Evolutionary conservation across 495 filamentous ascomycete genomes (phyloP), one percentile per base, ranked within the genome.

Genomic region (Corynascus novoguineensis): DNA sequence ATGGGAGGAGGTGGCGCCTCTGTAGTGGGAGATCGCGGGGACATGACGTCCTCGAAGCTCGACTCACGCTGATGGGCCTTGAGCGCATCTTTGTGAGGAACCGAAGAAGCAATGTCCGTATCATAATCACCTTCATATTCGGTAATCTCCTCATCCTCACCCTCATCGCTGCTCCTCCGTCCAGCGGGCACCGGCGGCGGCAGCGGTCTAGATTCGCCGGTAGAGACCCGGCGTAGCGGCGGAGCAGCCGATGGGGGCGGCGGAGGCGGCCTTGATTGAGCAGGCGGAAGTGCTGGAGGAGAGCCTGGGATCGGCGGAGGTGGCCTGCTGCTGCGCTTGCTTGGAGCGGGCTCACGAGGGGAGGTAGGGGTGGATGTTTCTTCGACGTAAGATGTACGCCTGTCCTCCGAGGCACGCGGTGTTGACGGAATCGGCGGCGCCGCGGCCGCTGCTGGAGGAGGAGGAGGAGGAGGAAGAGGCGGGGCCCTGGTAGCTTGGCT

Each of bases 111-210:
- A 61, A 98, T 97, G 69, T 97, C 93, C 37, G 93, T 98, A 62
- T 97, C 93, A 68, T 98, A 97, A 66, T 97, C 93, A 19, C 92
- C 93, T 69, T 98, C 93, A 67, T 97, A 97, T 69, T 97, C 93
- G 2, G 89, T 95, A 34, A 89, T 76, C 66, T 93, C 91, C 62
- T 78, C 81, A 41, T 92, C 88, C 57, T 83, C 89, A 17, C 80
- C 87, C 38, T 89, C 86, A 28, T 83, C 80, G 37, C 78, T 73
- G 24, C 70, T 70, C 53, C 73, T 68, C 6, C 62, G 60, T 72
- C 62, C 44, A 64, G 60, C 61, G 50, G 64, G 66, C 17, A 77
- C 40, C 25, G 34, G 59, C 42, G 59, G 53, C 14, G 40, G n/a
- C n/a, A n/a, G 48, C n/a, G 59, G 35, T 7, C 50, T 40, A 71